Conservation (phyloP, 2,329 filamentous ascomycete species). For the Aureobasidium leucospermi region DNA sequence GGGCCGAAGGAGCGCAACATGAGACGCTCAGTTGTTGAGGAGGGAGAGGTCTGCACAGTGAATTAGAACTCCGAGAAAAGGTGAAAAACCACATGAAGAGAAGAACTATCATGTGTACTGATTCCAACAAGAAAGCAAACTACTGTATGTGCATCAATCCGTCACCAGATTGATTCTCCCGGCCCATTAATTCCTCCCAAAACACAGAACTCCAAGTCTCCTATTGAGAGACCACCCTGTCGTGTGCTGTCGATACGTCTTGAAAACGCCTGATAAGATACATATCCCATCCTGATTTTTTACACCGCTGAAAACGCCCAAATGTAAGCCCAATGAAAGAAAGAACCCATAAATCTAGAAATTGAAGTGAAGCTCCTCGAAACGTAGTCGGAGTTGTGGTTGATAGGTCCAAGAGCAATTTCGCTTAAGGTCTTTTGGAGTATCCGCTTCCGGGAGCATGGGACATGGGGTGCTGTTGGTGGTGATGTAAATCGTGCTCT, state of each 20-base stretch:
- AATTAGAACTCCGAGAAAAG: background rate
- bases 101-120: background rate
- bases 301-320: background rate
- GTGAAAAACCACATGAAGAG: background rate
- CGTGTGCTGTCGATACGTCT: slow-evolving; percentile 7
- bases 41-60: background rate
- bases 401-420: background rate
- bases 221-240: background rate
- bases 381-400: background rate
- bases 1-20: background rate
- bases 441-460: slow-evolving; percentile 5
- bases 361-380: background rate
- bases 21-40: background rate
- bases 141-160: slow-evolving; percentile 4
- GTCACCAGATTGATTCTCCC: background rate
- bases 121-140: background rate
- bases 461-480: slow-evolving; percentile 12
- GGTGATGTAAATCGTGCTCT: slow-evolving; percentile 9
- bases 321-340: background rate
- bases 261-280: background rate
- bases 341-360: background rate
- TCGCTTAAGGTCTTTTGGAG: slow-evolving; percentile 6
- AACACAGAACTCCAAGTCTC: background rate
- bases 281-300: background rate
- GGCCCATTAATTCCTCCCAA: background rate